These are phyloP conservation scores for Acanthamoeba culbertsoni DNA, from an alignment of 208 protist species.

Conservation along the genomic window DNA sequence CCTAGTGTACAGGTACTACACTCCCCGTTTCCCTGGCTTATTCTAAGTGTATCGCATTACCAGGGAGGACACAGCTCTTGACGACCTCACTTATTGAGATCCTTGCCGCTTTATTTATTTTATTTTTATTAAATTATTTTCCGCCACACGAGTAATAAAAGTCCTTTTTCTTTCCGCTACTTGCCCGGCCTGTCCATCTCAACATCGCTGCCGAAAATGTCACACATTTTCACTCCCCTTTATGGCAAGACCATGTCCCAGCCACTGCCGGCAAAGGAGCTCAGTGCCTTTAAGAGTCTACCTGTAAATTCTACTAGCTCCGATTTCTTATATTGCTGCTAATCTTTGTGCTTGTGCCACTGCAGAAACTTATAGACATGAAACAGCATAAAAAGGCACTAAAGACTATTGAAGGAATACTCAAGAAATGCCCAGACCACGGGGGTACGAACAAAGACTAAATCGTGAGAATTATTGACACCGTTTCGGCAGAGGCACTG, in stretches of 20 bases:
- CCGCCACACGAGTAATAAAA: too few species aligned
- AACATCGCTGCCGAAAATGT: too few species aligned
- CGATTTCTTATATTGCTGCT: background rate
- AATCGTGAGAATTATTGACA: too few species aligned
- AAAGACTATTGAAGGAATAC: conserved; percentile 1
- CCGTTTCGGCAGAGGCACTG: background rate
- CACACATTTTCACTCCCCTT: background rate
- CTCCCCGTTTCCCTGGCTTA: background rate
- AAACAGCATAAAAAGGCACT: conserved; percentile 44
- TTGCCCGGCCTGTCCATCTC: background rate
- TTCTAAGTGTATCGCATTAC: background rate
- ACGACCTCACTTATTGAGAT: background rate
- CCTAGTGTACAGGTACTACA: background rate
- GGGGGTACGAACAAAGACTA: too few species aligned
- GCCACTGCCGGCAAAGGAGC: conserved; percentile 20
- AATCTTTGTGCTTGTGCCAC: background rate
- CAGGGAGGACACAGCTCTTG: background rate
- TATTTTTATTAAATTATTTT: background rate
- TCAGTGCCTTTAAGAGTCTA: background rate
- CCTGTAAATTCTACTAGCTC: background rate
- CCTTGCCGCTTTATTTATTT: background rate
- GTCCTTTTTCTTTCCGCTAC: background rate
- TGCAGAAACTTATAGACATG: conserved; percentile 43
- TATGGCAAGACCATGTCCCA: conserved; percentile 51
- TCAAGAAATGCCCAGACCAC: conserved; percentile 34